Conservation (phyloP, 176 grass and related monocot genomes). For the Paspalum notatum region DNA sequence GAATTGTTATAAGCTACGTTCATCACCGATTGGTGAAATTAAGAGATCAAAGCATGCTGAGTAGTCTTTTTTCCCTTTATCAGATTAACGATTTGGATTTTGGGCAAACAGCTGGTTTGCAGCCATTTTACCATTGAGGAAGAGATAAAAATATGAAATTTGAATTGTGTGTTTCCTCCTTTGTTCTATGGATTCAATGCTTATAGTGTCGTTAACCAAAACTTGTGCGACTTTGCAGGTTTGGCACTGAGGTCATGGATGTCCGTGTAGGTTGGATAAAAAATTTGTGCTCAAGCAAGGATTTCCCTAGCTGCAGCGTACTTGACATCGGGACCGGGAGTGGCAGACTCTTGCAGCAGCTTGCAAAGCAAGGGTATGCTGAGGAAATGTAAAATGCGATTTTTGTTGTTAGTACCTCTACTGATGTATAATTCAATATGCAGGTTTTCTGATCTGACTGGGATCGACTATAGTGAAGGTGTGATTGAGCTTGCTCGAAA, state of each 20-base stretch:
- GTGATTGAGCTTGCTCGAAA: slow-evolving; percentile 79
- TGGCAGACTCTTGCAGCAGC: slow-evolving; percentile 78
- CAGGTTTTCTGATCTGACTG: slow-evolving; percentile 91
- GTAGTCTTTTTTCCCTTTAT: not conserved
- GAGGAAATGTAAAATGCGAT: slow-evolving; percentile 23
- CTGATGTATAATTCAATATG: slow-evolving; percentile 36
- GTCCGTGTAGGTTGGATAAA: slow-evolving; percentile 80
- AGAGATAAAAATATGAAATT: not conserved
- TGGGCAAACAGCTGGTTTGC: not conserved
- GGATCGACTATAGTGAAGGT: slow-evolving; percentile 86
- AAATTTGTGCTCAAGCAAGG: slow-evolving; percentile 63
- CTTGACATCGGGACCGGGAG: slow-evolving; percentile 90
- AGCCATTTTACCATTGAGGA: not conserved
- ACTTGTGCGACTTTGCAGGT: slow-evolving; percentile 51
- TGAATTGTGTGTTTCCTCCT: not conserved
- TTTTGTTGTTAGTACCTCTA: slow-evolving; percentile 8
- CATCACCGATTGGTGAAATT: not conserved
- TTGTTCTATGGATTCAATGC: not conserved
- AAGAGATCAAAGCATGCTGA: not conserved
- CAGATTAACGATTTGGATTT: not conserved
- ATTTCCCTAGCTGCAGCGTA: slow-evolving; percentile 65
- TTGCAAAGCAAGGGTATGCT: slow-evolving; percentile 91
- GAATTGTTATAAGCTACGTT: not conserved
- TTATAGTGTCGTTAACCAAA: not conserved
- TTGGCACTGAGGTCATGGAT: slow-evolving; percentile 79